Conservation (phyloP, 306 rosid species). For the Quercus bicolor region DNA sequence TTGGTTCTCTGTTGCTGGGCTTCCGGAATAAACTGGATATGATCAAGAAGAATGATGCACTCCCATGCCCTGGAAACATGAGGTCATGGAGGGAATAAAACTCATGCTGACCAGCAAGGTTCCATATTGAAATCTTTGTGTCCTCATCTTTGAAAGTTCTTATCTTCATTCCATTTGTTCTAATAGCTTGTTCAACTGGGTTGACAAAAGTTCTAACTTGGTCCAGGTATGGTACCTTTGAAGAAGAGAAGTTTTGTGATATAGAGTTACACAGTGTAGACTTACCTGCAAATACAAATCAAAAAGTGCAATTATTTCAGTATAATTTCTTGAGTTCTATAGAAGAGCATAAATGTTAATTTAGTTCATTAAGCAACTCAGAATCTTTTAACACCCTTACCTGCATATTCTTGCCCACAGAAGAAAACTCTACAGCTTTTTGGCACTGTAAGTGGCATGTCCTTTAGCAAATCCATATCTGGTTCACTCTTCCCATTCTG, state of each 20-base stretch:
- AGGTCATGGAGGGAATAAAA: slow-evolving; percentile 88
- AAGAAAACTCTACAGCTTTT: slow-evolving; percentile 87
- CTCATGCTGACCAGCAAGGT: slow-evolving; percentile 91
- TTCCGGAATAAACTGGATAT: slow-evolving; percentile 71
- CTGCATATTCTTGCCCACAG: slow-evolving; percentile 93
- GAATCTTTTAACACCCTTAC: slow-evolving; percentile 24
- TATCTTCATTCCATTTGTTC: slow-evolving; percentile 76
- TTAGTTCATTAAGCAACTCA: slow-evolving; percentile 8
- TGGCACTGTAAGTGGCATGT: slow-evolving; percentile 83
- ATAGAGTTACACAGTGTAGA: slow-evolving; percentile 76
- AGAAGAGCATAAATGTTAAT: slow-evolving; percentile 6
- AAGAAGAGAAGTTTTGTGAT: slow-evolving; percentile 67
- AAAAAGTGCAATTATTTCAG: not conserved
- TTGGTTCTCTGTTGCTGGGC: slow-evolving; percentile 73
- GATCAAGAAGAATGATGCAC: slow-evolving; percentile 77
- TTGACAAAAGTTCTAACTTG: slow-evolving; percentile 80
- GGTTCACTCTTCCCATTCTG: slow-evolving; percentile 86
- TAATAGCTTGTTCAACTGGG: slow-evolving; percentile 83
- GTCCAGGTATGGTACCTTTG: slow-evolving; percentile 62
- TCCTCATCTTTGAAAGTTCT: slow-evolving; percentile 77
- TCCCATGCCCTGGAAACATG: slow-evolving; percentile 94
- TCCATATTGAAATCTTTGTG: slow-evolving; percentile 83
- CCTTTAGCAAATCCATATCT: slow-evolving; percentile 71
- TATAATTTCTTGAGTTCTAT: not conserved
- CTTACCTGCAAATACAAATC: slow-evolving; percentile 59